These are phyloP conservation scores for Aspergillus sp. DNA, from an alignment of 2,329 filamentous ascomycete species.

Conservation along the genomic window DNA sequence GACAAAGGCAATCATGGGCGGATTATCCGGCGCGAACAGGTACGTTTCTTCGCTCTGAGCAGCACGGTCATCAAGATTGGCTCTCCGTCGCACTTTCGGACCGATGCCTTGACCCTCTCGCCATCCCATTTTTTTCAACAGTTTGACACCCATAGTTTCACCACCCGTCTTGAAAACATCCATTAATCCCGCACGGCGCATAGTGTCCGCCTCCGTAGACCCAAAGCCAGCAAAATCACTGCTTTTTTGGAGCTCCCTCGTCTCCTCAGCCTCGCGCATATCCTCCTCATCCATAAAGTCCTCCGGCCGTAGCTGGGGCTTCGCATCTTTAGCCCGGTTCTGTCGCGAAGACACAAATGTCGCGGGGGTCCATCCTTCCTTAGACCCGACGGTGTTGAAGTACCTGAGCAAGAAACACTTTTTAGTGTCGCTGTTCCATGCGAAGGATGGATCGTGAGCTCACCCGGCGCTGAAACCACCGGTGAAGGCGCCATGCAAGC, in stretches of 20 bases:
- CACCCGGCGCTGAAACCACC: slow-evolving; percentile 95
- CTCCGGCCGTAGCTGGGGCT: slow-evolving; percentile 58
- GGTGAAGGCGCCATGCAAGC: slow-evolving; percentile 92
- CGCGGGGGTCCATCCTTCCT: slow-evolving; percentile 93
- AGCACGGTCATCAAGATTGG: slow-evolving; percentile 56
- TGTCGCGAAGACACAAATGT: slow-evolving; percentile 85
- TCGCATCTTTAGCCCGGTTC: slow-evolving; percentile 63
- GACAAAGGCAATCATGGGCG: slow-evolving; percentile 51
- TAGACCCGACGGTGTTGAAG: slow-evolving; percentile 96
- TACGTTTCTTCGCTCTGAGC: slow-evolving; percentile 47
- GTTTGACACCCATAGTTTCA: slow-evolving; percentile 78
- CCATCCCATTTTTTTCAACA: slow-evolving; percentile 93
- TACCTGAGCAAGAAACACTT: slow-evolving; percentile 53
- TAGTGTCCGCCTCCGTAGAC: slow-evolving; percentile 51
- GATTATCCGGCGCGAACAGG: slow-evolving; percentile 80
- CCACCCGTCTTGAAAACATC: slow-evolving; percentile 66
- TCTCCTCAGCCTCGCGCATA: slow-evolving; percentile 75
- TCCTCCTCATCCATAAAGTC: slow-evolving; percentile 99
- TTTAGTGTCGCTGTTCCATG: slow-evolving; percentile 29
- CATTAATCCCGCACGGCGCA: slow-evolving; percentile 52
- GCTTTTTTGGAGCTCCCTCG: slow-evolving; percentile 65
- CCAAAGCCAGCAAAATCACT: slow-evolving; percentile 71
- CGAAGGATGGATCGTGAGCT: slow-evolving; percentile 33
- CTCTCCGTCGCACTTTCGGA: slow-evolving; percentile 70
- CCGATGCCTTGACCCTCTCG: slow-evolving; percentile 88